Base-by-base conservation (phyloP, 2,329 filamentous ascomycete species). In the Coniochaeta sp. region DNA sequence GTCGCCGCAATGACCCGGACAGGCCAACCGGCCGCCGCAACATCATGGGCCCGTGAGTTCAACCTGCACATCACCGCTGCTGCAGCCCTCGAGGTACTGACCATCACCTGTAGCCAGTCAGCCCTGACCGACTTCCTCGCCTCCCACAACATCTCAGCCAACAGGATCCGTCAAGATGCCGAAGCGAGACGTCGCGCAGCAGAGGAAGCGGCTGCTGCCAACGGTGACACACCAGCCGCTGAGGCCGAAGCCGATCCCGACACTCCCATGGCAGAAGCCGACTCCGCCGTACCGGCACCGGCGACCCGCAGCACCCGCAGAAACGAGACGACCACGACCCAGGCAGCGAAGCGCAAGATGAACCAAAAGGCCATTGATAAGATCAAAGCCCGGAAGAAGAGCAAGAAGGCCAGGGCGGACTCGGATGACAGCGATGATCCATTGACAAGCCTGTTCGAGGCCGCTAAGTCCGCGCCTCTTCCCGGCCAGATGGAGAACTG, bases 401-500 rank as follows among this genome's bases (percentile, higher is more conserved):
- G 76, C 59, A 76, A 82, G 63, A 79, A 72, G 57, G 73, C 73
- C 51, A 81, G 78, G 67, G 71, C 66, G 49, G 65, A 68, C 40
- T 67, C 66, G 9, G 73, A 76, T 4, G 77, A 79, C 24, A 72
- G 72, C 6, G 74, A 79, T 49, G 78, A 77, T 14, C 66, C 80
- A 46, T 75, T 73, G 3, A 65, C 67, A 12, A 71, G 73, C 59
- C 67, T 82, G 16, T 70, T 82, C 61, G 59, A 77, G 49, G 60
- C 76, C 54, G 65, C 64, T 24, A 60, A 69, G 13, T 68, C 70
- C 32, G 73, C 73, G 28, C 84, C 85, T 1, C 65, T 85, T n/a
- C 88, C 90, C 1, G 91, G 89, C 2, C 92, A 97, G 67, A 81
- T 92, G 63, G 90, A 88, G 56, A 91, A 96, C 58, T 97, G 92